Conservation (phyloP, 108 stramenopile species). For the Aureococcus anophagefferens region DNA sequence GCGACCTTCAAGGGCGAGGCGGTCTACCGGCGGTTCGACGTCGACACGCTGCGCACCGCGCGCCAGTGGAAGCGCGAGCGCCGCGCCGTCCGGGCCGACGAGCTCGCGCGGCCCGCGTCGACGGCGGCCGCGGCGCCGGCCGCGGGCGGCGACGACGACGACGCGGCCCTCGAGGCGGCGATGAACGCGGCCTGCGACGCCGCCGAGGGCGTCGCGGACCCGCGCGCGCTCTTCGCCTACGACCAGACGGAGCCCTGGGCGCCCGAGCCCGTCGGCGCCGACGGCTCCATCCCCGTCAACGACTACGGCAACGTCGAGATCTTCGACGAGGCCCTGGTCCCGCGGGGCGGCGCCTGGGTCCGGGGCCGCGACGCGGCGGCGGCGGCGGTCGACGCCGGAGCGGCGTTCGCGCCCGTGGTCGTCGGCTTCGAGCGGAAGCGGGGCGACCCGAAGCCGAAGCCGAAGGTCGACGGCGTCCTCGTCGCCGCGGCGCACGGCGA, state of each 20-base stretch:
- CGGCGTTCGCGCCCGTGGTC: neutral
- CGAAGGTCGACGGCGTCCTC: neutral
- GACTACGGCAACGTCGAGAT: neutral
- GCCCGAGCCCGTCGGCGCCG: neutral
- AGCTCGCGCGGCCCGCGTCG: neutral
- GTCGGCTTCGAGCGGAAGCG: neutral
- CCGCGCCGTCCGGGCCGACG: neutral
- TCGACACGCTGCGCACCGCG: neutral
- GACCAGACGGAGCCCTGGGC: neutral
- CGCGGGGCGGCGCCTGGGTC: neutral
- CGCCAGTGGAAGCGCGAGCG: neutral
- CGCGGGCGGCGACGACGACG: neutral
- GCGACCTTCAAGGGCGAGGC: neutral
- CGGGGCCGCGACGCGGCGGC: neutral
- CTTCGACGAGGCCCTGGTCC: neutral
- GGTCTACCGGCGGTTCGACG: neutral
- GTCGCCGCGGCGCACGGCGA: neutral
- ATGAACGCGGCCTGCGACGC: neutral
- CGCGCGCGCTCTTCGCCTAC: neutral
- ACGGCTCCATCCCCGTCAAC: neutral
- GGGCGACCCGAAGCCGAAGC: neutral
- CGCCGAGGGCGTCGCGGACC: too few relatives aligned
- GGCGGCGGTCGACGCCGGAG: neutral
- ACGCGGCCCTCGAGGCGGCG: neutral
- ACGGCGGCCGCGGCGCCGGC: too few relatives aligned